Evolutionary conservation across 1,139 yeast species (phyloP).

Genomic region (Hansenula sp.): DNA sequence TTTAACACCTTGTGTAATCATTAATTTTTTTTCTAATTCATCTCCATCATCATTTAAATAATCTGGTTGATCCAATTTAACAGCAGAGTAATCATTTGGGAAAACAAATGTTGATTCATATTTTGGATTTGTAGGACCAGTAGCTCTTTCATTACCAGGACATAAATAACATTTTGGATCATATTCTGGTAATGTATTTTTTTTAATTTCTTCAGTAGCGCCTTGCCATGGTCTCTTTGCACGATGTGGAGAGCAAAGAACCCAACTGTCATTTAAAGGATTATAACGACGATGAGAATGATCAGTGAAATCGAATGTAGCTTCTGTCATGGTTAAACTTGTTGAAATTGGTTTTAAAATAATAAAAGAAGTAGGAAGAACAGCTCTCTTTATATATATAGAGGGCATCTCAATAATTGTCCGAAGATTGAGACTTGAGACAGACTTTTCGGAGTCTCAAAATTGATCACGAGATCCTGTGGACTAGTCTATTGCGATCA

Average conservation of each 20-base stretch:
- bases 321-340: too few relatives aligned
- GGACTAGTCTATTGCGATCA: too few relatives aligned
- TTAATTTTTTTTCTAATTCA: slow-evolving; percentile 36
- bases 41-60: slow-evolving; percentile 25
- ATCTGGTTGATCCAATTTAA: slow-evolving; percentile 52
- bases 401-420: too few relatives aligned
- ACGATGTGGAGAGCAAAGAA: slow-evolving; percentile 73
- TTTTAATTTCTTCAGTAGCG: slow-evolving; percentile 51
- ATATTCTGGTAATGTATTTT: slow-evolving; percentile 44
- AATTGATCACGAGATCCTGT: too few relatives aligned
- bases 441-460: too few relatives aligned
- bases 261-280: slow-evolving; percentile 60
- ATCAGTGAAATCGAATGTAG: slow-evolving; percentile 43
- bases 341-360: too few relatives aligned
- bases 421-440: too few relatives aligned
- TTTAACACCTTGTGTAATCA: slow-evolving; percentile 55
- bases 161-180: slow-evolving; percentile 71
- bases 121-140: slow-evolving; percentile 56
- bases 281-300: slow-evolving; percentile 68
- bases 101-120: slow-evolving; percentile 57
- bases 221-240: slow-evolving; percentile 84
- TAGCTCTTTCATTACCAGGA: slow-evolving; percentile 67
- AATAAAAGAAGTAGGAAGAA: neutral
- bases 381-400: too few relatives aligned
- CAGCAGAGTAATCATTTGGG: slow-evolving; percentile 70